These are phyloP conservation scores for Sporopachydermia quercuum DNA, from an alignment of 805 yeast genomes.

Conservation along the genomic window DNA sequence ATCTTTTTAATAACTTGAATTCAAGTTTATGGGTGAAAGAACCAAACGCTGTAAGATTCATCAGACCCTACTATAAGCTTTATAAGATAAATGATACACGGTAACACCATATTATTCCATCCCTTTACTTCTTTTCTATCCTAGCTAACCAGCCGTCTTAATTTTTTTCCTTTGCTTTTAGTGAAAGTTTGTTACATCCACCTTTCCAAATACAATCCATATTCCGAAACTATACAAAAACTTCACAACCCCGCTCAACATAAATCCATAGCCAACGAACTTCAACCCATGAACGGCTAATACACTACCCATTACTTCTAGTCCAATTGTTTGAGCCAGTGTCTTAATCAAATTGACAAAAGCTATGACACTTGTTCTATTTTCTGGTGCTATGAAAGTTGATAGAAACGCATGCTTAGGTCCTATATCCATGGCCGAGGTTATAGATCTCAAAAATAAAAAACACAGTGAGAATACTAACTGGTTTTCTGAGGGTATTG, in stretches of 20 bases:
- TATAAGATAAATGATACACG: too few relatives aligned
- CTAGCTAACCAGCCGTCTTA: too few relatives aligned
- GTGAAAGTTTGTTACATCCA: background rate
- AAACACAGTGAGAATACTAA: background rate
- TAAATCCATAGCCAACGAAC: background rate
- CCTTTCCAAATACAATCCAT: background rate
- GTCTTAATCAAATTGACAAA: background rate
- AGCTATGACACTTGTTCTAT: background rate
- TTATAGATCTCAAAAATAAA: background rate
- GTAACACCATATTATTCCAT: slow-evolving; percentile 1
- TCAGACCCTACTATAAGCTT: too few relatives aligned
- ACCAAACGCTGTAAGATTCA: too few relatives aligned
- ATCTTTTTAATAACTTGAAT: too few relatives aligned
- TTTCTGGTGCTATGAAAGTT: background rate
- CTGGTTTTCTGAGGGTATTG: background rate
- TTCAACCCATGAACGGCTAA: background rate
- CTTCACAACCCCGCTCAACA: background rate
- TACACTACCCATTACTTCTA: background rate
- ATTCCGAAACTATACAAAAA: background rate
- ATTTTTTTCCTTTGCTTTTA: background rate
- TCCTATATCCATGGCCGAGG: background rate
- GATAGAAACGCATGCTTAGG: background rate
- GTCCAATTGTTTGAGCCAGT: background rate
- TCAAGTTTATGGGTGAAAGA: too few relatives aligned
- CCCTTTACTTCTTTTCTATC: slow-evolving; percentile 1